phyloP scores from a whole-genome alignment of 257 asterid genomes.

The Solanum corneliomulleri region DNA sequence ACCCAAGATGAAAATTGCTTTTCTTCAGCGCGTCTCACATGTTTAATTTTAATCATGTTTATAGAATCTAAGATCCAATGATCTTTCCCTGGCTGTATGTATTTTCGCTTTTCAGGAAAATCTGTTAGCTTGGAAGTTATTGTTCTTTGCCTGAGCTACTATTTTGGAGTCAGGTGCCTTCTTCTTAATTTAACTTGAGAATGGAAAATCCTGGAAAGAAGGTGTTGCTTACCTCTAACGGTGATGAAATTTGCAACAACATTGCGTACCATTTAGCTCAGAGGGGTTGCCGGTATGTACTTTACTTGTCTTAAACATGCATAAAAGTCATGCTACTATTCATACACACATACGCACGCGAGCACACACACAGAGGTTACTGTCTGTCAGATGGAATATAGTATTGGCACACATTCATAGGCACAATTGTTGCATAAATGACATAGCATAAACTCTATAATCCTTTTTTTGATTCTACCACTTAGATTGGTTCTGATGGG shows the following conservation, averaged over 20 bases:
- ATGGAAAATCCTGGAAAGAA: constrained; percentile 48
- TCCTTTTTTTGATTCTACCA: neutral
- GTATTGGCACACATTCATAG: neutral
- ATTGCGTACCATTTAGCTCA: constrained; percentile 64
- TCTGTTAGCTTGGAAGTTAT: neutral
- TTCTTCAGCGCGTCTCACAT: neutral
- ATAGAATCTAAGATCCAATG: neutral
- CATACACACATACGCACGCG: neutral
- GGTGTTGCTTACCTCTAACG: constrained; percentile 76
- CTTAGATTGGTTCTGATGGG: constrained; percentile 75
- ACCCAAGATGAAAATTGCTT: neutral
- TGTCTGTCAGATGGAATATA: neutral
- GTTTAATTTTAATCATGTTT: neutral
- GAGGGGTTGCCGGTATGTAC: constrained; percentile 68
- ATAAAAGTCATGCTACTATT: neutral
- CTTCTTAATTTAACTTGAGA: neutral
- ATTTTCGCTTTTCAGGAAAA: neutral
- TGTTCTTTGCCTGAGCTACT: neutral
- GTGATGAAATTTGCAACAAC: constrained; percentile 58
- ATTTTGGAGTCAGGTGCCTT: neutral
- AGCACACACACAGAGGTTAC: neutral
- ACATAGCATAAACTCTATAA: neutral
- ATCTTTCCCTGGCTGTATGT: neutral
- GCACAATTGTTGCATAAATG: neutral
- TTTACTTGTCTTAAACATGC: neutral